Base-by-base conservation (phyloP, 2,329 filamentous ascomycete genomes). In the Nothomitra cinnamomea region DNA sequence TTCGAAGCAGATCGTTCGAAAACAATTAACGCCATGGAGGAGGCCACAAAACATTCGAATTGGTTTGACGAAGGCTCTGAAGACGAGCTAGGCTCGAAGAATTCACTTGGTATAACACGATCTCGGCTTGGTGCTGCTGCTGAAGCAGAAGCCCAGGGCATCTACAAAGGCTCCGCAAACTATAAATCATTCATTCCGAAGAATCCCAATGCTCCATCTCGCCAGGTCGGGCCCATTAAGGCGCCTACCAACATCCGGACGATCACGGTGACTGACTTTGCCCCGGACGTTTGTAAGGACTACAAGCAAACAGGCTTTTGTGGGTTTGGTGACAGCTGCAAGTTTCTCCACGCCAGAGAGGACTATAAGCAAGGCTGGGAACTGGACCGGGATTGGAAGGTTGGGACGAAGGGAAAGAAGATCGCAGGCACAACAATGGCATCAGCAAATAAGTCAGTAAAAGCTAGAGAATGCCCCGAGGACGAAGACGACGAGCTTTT, bases 251-350 rank as follows among this genome's bases (percentile, higher is more conserved):
- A 96, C 62, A 82, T 98, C 54, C 81, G 92, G 52, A 94, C 85
- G 1, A 83, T 94, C 58, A 96, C 89, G 0, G 77, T 90, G 5
- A 94, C 81, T 32, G 92, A 98, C 64, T 96, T 87, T 64, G 83
- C 85, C 0, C 87, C 90, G 0, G 90, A 96, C 59, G 85, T 94
- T 0, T 98, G 92, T 69, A 96, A 96, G 66, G 92, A 96, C 64
- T 92, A 87, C 67, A 90, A 90, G 60, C 77, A 85, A 61, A 92
- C 82, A 0, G 83, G 83, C 0, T 83, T 80, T 63, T 83, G 78
- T 60, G 78, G 74, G 8, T 76, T 72, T 55, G 70, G 71, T 54
- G 86, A 92, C 64, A 81, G 75, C 57, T 95, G 89, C 71, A 94
- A 88, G 62, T 92, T 82, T 63, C 63, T 87, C 0, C 86, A 92